phyloP scores from a whole-genome alignment of 2,329 filamentous ascomycete species.

The Polytolypa hystricis region DNA sequence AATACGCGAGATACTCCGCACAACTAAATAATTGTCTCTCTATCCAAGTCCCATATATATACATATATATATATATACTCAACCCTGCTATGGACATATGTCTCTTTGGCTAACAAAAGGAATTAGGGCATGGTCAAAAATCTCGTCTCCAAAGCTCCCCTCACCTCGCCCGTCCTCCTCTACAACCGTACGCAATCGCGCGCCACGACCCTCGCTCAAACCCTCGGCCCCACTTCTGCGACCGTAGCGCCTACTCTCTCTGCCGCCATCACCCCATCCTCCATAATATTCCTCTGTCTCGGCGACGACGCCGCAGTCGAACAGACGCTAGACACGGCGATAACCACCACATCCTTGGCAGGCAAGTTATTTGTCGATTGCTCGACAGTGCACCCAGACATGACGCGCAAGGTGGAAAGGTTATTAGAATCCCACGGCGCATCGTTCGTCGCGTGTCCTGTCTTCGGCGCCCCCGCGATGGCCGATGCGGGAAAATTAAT shows the following conservation, averaged over 20 bases:
- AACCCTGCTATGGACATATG: not conserved
- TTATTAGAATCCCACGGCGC: conserved; percentile 49
- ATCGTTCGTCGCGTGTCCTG: conserved; percentile 62
- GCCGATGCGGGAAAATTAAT: conserved; percentile 57
- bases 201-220: conserved; percentile 51
- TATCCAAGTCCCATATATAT: too few relatives aligned
- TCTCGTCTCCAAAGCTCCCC: conserved; percentile 62
- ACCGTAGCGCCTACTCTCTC: conserved; percentile 52
- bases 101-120: not conserved
- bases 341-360: conserved; percentile 42
- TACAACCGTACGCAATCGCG: conserved; percentile 68
- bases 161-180: conserved; percentile 60
- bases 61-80: conserved; percentile 7
- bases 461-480: conserved; percentile 32
- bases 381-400: conserved; percentile 78
- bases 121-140: conserved; percentile 78
- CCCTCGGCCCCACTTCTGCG: conserved; percentile 49
- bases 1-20: too few relatives aligned
- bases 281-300: conserved; percentile 73
- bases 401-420: conserved; percentile 55
- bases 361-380: conserved; percentile 78
- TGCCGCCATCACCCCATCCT: conserved; percentile 56
- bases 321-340: conserved; percentile 46
- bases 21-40: too few relatives aligned
- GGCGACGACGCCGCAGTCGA: conserved; percentile 66